phyloP scores from a whole-genome alignment of 257 asterid species.

The Solanum corneliomulleri region DNA sequence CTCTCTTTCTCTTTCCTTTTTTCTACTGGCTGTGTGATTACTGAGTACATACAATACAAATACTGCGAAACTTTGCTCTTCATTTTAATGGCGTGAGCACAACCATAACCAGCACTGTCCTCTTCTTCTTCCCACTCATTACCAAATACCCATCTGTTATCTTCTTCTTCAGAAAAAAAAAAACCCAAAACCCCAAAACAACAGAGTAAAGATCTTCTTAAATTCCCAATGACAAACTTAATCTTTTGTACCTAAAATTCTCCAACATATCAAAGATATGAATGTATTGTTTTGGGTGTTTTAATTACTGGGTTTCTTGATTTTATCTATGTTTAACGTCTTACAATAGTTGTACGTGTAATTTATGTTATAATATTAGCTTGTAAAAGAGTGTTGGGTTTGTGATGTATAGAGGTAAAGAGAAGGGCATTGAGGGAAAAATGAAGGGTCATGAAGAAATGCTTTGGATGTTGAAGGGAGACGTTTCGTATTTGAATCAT shows the following conservation, averaged over 20 bases:
- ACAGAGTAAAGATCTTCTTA: neutral
- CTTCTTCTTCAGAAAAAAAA: neutral
- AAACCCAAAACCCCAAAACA: conserved; percentile 1
- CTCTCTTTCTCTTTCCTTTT: neutral
- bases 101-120: neutral
- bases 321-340: neutral
- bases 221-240: neutral
- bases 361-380: neutral
- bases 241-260: neutral
- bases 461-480: neutral
- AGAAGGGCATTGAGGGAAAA: conserved; percentile 1
- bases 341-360: neutral
- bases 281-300: neutral
- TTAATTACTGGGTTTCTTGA: neutral
- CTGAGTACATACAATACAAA: neutral
- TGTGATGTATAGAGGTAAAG: conserved; percentile 6
- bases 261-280: neutral
- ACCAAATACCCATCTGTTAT: neutral
- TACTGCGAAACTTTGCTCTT: neutral
- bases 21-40: neutral
- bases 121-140: neutral
- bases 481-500: neutral
- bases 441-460: conserved; percentile 6
- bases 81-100: conserved; percentile 12
- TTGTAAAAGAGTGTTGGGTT: neutral